Evolutionary conservation across 371 early-diverging fungal species (phyloP).

Genomic region (Amoeboaphelidium protococcarum): DNA sequence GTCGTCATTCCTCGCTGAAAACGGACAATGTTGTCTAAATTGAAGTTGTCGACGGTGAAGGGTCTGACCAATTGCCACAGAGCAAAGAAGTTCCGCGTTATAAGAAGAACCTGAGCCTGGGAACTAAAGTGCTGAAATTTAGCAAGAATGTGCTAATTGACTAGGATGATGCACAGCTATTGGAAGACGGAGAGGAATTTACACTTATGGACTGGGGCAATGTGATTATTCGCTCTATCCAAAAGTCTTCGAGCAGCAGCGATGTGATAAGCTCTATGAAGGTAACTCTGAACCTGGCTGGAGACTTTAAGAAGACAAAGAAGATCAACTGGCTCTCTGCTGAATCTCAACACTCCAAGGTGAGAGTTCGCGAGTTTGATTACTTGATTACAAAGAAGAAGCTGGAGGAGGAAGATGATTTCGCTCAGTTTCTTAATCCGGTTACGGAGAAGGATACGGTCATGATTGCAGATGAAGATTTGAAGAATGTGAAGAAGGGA

Average conservation of each 20-base stretch:
- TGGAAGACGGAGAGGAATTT: conserved; percentile 70
- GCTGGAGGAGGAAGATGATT: conserved; percentile 74
- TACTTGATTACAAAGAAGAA: conserved; percentile 92
- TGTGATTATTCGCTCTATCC: conserved; percentile 46
- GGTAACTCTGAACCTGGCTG: conserved; percentile 53
- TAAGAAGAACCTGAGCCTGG: conserved; percentile 86
- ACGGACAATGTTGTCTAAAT: conserved; percentile 32
- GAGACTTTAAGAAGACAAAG: conserved; percentile 95
- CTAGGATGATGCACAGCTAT: conserved; percentile 58
- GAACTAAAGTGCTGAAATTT: conserved; percentile 58
- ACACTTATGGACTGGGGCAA: conserved; percentile 99
- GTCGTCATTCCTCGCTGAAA: conserved; percentile 65
- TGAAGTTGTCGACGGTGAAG: conserved; percentile 29
- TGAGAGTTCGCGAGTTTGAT: conserved; percentile 65
- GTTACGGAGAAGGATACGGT: conserved; percentile 37
- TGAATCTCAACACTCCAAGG: conserved; percentile 13
- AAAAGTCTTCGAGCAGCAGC: conserved; percentile 19
- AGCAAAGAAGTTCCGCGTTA: conserved; percentile 51
- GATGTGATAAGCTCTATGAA: conserved; percentile 21
- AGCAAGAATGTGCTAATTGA: conserved; percentile 54
- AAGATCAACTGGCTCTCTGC: conserved; percentile 73
- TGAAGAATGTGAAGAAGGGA: conserved; percentile 14
- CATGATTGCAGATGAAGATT: conserved; percentile 20
- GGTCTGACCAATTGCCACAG: conserved; percentile 13
- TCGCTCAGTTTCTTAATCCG: conserved; percentile 59